Evolutionary conservation across 1,284 basidiomycete species (phyloP).

Genomic region (Boletus semigastroideus): DNA sequence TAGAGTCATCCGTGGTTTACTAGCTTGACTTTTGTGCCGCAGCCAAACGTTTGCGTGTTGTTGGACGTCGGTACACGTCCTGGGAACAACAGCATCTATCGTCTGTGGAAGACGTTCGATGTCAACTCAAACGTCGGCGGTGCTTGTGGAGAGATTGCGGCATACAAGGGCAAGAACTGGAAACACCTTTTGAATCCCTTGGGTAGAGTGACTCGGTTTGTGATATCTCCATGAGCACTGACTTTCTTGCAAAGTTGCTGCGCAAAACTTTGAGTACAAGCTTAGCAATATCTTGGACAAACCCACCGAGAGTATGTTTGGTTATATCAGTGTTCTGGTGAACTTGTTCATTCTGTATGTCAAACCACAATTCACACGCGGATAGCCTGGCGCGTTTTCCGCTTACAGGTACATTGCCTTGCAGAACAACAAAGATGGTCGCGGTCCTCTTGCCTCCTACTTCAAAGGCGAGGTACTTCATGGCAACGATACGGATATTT

Average conservation of each 20-base stretch:
- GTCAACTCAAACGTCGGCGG: conserved; percentile 91
- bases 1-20: not conserved
- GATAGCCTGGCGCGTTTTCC: conserved; percentile 90
- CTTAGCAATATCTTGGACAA: conserved; percentile 94
- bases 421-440: conserved; percentile 83
- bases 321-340: conserved; percentile 85
- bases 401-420: conserved; percentile 89
- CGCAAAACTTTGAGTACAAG: conserved; percentile 95
- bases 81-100: conserved; percentile 81
- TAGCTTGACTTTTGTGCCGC: conserved; percentile 3
- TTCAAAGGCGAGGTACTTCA: conserved; percentile 96
- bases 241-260: conserved; percentile 64
- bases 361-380: conserved; percentile 11
- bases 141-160: conserved; percentile 93
- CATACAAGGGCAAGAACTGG: conserved; percentile 91
- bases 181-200: conserved; percentile 79
- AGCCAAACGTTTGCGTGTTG: conserved; percentile 88
- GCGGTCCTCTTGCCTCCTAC: conserved; percentile 91
- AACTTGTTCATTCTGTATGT: conserved; percentile 16
- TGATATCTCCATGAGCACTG: not conserved
- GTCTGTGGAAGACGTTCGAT: conserved; percentile 95
- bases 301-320: conserved; percentile 90
- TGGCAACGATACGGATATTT: conserved; percentile 91
- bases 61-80: conserved; percentile 95
- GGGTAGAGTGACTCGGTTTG: conserved; percentile 45